A percentile compares a stretch with the other conserved stretches of the same genome.
phyloP scores from a whole-genome alignment of 2,329 filamentous ascomycete genomes.

The Cordyceps militaris region DNA sequence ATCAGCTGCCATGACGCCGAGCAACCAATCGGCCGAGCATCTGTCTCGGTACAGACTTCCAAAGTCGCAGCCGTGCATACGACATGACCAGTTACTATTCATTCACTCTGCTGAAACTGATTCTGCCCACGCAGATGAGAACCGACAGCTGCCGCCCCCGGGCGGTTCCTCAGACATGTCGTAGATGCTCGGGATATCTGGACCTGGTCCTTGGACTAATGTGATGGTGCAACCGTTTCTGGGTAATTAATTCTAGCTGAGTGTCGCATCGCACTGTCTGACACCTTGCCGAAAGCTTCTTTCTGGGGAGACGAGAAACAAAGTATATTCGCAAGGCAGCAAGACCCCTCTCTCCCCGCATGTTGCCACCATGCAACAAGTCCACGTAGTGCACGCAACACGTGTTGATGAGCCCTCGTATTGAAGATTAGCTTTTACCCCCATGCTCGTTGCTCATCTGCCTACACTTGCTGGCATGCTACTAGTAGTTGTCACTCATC shows the following conservation, averaged over 20 bases:
- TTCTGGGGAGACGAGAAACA: background rate
- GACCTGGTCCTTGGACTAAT: background rate
- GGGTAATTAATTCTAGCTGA: background rate
- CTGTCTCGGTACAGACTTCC: too few relatives aligned
- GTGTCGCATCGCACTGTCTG: background rate
- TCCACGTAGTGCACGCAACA: background rate
- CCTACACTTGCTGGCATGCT: too few relatives aligned
- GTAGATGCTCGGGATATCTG: background rate
- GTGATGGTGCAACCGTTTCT: background rate
- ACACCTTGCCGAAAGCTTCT: background rate
- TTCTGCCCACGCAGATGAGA: background rate
- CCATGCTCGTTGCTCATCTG: too few relatives aligned
- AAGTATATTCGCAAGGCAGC: conserved; percentile 9
- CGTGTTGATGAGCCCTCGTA: too few relatives aligned
- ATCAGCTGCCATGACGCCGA: too few relatives aligned
- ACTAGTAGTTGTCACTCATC: too few relatives aligned
- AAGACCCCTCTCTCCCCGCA: background rate
- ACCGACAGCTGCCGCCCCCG: background rate
- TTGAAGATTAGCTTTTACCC: too few relatives aligned
- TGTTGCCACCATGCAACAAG: background rate
- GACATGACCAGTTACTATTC: background rate
- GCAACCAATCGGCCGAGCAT: too few relatives aligned
- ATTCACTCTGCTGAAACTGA: background rate
- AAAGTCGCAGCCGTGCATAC: background rate
- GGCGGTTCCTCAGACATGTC: conserved; percentile 4